Percentiles rank a stretch among this genome's conserved stretches.
phyloP scores from a whole-genome alignment of 139 green algal species.

The Desmodesmus armatus region DNA sequence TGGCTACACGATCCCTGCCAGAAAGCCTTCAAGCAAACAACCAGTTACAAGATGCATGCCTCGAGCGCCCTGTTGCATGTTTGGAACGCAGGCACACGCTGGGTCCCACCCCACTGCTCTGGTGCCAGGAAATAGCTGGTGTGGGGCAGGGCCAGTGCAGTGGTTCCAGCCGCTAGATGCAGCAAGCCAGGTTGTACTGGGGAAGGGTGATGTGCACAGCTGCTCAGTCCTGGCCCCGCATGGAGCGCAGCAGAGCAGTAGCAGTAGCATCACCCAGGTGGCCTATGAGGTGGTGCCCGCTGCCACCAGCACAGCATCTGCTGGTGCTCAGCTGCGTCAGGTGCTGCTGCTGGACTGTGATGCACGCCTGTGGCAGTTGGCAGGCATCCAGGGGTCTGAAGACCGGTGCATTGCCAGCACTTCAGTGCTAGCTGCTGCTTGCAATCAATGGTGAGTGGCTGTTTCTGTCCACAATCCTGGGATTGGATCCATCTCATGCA shows the following conservation, averaged over 20 bases:
- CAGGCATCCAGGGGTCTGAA: neutral
- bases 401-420: conserved; percentile 29
- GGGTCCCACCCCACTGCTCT: too few relatives aligned
- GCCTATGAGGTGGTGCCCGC: too few relatives aligned
- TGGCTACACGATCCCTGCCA: too few relatives aligned
- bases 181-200: neutral
- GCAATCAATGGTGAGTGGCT: conserved; percentile 34
- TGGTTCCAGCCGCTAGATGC: neutral
- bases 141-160: too few relatives aligned
- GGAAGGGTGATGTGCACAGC: neutral
- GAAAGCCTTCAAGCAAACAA: too few relatives aligned
- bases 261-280: neutral
- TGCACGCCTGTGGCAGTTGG: conserved; percentile 13
- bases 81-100: too few relatives aligned
- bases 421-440: neutral
- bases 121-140: neutral
- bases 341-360: conserved; percentile 33
- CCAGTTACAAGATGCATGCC: too few relatives aligned
- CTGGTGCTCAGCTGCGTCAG: conserved; percentile 7
- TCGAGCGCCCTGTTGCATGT: too few relatives aligned
- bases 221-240: neutral
- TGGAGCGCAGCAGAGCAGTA: neutral
- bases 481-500: neutral
- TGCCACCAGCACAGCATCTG: neutral
- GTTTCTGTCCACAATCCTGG: neutral